Percentiles rank a stretch among this genome's conserved stretches.
Evolutionary conservation across 306 rosid genomes (phyloP).

Genomic region (Mucuna pruriens): DNA sequence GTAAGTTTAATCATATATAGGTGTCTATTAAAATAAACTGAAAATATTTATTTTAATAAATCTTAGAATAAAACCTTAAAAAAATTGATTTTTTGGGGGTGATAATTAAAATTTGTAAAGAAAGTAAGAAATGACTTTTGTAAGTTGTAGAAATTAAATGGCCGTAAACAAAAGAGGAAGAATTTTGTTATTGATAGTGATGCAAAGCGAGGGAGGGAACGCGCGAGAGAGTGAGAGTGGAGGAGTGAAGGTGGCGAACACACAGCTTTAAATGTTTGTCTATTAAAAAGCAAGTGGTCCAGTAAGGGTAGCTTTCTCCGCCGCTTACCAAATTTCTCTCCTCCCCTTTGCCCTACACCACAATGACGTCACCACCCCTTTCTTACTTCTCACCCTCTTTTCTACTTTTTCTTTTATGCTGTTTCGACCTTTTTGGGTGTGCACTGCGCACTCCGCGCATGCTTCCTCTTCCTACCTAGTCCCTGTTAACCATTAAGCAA

Average conservation of each 20-base stretch:
- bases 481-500: background rate
- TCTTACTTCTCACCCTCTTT: background rate
- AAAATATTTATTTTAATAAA: no score
- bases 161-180: no score
- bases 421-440: background rate
- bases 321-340: constrained; percentile 60
- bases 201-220: background rate
- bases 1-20: no score
- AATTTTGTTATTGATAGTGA: background rate
- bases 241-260: background rate
- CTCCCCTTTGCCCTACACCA: constrained; percentile 43
- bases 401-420: background rate
- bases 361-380: constrained; percentile 38
- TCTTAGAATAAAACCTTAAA: no score
- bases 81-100: no score
- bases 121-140: no score
- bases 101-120: no score
- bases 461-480: constrained; percentile 2
- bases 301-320: constrained; percentile 56
- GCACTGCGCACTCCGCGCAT: constrained; percentile 48
- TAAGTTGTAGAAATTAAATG: no score
- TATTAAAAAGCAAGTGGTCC: constrained; percentile 70
- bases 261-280: constrained; percentile 31
- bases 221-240: constrained; percentile 44
- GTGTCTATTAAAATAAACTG: no score